These are phyloP conservation scores for Artemisia annua DNA, from an alignment of 129 eudicot genomes.

Conservation along the genomic window DNA sequence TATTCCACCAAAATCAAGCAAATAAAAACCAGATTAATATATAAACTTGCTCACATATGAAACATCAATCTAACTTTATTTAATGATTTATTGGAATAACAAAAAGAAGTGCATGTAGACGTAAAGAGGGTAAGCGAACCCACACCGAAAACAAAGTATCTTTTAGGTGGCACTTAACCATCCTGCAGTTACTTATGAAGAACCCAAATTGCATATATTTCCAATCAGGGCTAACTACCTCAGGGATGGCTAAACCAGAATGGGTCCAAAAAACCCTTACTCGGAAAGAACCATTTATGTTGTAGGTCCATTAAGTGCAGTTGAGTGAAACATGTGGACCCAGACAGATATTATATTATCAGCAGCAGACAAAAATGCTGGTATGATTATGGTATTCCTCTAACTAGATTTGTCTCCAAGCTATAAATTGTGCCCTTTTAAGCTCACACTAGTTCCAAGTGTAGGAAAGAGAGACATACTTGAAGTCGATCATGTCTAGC, in stretches of 20 bases:
- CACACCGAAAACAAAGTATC: conserved; percentile 27
- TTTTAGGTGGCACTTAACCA: conserved; percentile 34
- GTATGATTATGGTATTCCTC: conserved; percentile 29
- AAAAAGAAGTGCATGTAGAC: conserved; percentile 3
- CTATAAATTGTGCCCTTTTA: conserved; percentile 39
- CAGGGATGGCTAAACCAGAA: conserved; percentile 1
- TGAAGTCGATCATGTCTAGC: conserved; percentile 40
- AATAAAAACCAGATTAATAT: no score
- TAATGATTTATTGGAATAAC: conserved; percentile 28
- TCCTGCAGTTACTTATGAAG: conserved; percentile 25
- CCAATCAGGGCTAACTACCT: conserved; percentile 27
- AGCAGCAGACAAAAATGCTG: conserved; percentile 35
- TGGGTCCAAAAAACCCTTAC: conserved; percentile 19
- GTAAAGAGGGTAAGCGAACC: conserved; percentile 1
- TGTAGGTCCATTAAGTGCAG: conserved; percentile 25
- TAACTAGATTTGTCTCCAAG: conserved; percentile 30
- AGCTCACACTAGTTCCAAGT: conserved; percentile 29
- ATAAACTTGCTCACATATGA: no score
- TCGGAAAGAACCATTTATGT: conserved; percentile 28
- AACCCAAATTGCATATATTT: conserved; percentile 21
- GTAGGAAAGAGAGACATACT: conserved; percentile 10
- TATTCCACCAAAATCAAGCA: no score
- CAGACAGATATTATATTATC: conserved; percentile 29
- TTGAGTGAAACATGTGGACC: conserved; percentile 31
- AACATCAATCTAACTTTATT: neutral